A percentile compares a stretch with the other conserved stretches of the same genome.
Evolutionary conservation across 1,284 basidiomycete genomes (phyloP).

Genomic region (Malassezia cuniculi): DNA sequence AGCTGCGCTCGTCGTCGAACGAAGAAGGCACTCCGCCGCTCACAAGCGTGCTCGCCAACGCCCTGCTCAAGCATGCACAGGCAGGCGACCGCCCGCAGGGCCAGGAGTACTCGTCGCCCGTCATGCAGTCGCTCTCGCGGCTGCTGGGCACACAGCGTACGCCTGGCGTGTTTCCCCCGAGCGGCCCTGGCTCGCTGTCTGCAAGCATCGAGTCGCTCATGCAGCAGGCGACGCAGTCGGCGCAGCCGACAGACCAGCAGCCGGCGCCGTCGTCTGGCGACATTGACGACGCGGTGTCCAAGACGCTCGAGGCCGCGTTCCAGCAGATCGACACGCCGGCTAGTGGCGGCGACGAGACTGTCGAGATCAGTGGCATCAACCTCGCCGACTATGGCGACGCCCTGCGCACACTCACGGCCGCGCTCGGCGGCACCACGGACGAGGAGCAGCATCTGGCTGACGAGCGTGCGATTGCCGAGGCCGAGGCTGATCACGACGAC

Average conservation of each 20-base stretch:
- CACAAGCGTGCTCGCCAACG: constrained; percentile 14
- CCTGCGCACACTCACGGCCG: constrained; percentile 28
- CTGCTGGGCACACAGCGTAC: constrained; percentile 4
- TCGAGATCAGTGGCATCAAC: constrained; percentile 23
- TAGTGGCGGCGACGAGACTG: background rate
- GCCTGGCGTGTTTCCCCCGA: background rate
- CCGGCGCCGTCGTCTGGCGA: constrained; percentile 19
- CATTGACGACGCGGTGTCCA: constrained; percentile 27
- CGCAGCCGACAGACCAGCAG: background rate
- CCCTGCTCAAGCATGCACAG: constrained; percentile 15
- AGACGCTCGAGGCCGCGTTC: constrained; percentile 30
- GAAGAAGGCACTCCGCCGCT: constrained; percentile 16
- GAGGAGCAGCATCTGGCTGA: constrained; percentile 20
- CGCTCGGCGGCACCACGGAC: constrained; percentile 15
- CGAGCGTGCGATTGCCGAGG: constrained; percentile 30
- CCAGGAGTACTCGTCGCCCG: constrained; percentile 8
- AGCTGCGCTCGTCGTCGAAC: constrained; percentile 15
- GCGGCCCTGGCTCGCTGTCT: constrained; percentile 8
- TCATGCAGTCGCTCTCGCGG: constrained; percentile 12
- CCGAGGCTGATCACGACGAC: constrained; percentile 17
- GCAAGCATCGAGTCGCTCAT: constrained; percentile 13
- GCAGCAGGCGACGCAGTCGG: constrained; percentile 8
- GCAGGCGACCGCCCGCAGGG: background rate
- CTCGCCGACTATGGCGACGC: constrained; percentile 31
- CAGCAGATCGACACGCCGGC: constrained; percentile 21